A percentile compares a stretch with the other conserved stretches of the same genome.
Conservation (phyloP, 2,329 filamentous ascomycete genomes). For the Ascochyta rabiei region DNA sequence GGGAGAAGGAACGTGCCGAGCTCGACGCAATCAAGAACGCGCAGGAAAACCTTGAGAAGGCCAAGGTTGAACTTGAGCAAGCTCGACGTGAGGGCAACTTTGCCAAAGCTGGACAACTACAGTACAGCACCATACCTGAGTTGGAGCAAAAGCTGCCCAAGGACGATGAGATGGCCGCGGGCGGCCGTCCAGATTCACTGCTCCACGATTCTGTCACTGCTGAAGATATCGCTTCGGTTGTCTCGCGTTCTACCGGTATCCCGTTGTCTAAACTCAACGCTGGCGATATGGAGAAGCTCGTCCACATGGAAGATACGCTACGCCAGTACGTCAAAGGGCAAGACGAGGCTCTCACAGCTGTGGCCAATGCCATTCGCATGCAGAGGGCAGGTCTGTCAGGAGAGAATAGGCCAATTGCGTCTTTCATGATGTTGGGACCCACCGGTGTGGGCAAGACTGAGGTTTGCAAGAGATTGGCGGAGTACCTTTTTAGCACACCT, state of each 20-base stretch:
- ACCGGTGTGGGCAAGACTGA: conserved; percentile 98
- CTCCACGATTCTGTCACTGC: conserved; percentile 94
- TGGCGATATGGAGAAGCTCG: conserved; percentile 91
- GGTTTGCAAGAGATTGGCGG: conserved; percentile 92
- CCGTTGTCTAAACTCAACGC: conserved; percentile 91
- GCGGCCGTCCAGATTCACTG: conserved; percentile 60
- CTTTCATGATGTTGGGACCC: conserved; percentile 96
- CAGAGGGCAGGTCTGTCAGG: conserved; percentile 91
- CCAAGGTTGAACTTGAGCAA: conserved; percentile 82
- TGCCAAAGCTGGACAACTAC: conserved; percentile 84
- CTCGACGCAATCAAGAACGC: conserved; percentile 86
- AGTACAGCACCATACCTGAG: conserved; percentile 84
- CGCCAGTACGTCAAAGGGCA: conserved; percentile 86
- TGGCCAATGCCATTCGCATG: conserved; percentile 90
- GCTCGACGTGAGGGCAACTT: conserved; percentile 90
- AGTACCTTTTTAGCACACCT: conserved; percentile 91
- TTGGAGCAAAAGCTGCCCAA: conserved; percentile 80
- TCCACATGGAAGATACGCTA: conserved; percentile 93
- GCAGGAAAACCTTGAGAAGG: conserved; percentile 86
- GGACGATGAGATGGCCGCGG: conserved; percentile 60
- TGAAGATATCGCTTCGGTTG: conserved; percentile 92
- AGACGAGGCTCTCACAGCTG: conserved; percentile 88
- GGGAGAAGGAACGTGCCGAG: conserved; percentile 87
- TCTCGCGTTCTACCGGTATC: conserved; percentile 89
- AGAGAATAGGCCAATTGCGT: conserved; percentile 88